Evolutionary conservation across 2,329 filamentous ascomycete species (phyloP).

Genomic region (Zopfia rhizophila): DNA sequence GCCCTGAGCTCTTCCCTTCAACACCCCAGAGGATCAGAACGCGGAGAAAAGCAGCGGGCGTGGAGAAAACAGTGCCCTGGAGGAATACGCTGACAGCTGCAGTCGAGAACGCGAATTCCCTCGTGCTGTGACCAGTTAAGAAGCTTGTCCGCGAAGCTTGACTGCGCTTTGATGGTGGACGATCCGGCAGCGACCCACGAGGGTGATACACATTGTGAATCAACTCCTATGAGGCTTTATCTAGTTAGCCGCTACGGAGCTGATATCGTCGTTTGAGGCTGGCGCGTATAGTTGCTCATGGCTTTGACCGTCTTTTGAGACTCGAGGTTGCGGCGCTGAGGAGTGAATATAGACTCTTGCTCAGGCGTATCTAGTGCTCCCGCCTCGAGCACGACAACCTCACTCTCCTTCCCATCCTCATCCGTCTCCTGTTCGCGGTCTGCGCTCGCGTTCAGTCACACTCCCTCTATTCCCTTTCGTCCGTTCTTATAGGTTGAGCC

Average conservation of each 20-base stretch:
- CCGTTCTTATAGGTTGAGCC: conserved; percentile 38
- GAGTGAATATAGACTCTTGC: conserved; percentile 45
- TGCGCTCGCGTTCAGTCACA: conserved; percentile 33
- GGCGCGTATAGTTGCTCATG: conserved; percentile 45
- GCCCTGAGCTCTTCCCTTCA: conserved; percentile 15
- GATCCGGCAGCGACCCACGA: conserved; percentile 41
- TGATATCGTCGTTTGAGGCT: conserved; percentile 47
- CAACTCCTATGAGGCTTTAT: conserved; percentile 30
- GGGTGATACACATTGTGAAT: conserved; percentile 44
- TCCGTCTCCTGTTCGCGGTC: conserved; percentile 25
- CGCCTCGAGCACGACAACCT: conserved; percentile 33
- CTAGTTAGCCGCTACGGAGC: conserved; percentile 45
- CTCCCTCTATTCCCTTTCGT: conserved; percentile 19
- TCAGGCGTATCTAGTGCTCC: conserved; percentile 34
- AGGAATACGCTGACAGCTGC: conserved; percentile 30
- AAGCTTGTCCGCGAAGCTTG: conserved; percentile 36
- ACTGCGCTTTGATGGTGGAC: conserved; percentile 36
- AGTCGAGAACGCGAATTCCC: conserved; percentile 24
- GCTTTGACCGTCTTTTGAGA: conserved; percentile 30
- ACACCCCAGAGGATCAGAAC: not conserved
- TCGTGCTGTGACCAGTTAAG: conserved; percentile 26
- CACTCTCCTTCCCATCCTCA: conserved; percentile 25
- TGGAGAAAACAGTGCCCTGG: conserved; percentile 34
- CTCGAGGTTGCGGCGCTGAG: conserved; percentile 37
- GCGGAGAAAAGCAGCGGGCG: too few relatives aligned